These are phyloP conservation scores for Carpinus viminea DNA, from an alignment of 306 rosid genomes.

Conservation along the genomic window DNA sequence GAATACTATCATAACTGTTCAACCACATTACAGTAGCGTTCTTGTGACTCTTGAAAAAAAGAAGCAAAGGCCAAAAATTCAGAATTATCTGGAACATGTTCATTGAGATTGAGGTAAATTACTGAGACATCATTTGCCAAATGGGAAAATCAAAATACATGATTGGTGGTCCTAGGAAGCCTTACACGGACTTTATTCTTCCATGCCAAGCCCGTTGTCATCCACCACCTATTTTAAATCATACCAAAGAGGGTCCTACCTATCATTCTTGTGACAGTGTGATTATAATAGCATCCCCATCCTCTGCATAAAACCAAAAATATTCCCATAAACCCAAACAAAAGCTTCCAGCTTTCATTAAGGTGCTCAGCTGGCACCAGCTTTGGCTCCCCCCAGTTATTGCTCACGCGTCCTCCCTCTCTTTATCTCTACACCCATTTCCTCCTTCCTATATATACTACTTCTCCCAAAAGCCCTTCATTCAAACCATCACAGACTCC, in stretches of 20 bases:
- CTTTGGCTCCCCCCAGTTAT: constrained; percentile 45
- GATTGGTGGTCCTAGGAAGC: constrained; percentile 63
- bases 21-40: constrained; percentile 9
- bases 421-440: neutral
- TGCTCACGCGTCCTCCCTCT: constrained; percentile 49
- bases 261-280: constrained; percentile 25
- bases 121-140: constrained; percentile 22
- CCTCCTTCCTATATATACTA: constrained; percentile 11
- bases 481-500: constrained; percentile 13
- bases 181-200: constrained; percentile 53
- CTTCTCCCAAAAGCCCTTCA: constrained; percentile 28
- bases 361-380: constrained; percentile 63
- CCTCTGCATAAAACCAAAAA: constrained; percentile 17
- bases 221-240: constrained; percentile 55
- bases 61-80: neutral
- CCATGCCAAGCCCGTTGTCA: constrained; percentile 61
- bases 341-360: constrained; percentile 61
- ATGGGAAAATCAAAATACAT: constrained; percentile 32
- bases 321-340: constrained; percentile 36
- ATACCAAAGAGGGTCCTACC: constrained; percentile 41
- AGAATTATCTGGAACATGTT: neutral
- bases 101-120: neutral
- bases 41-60: constrained; percentile 18
- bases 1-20: neutral
- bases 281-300: constrained; percentile 26